phyloP scores from a whole-genome alignment of 1,284 basidiomycete species.

The Chalciporus sp. region DNA sequence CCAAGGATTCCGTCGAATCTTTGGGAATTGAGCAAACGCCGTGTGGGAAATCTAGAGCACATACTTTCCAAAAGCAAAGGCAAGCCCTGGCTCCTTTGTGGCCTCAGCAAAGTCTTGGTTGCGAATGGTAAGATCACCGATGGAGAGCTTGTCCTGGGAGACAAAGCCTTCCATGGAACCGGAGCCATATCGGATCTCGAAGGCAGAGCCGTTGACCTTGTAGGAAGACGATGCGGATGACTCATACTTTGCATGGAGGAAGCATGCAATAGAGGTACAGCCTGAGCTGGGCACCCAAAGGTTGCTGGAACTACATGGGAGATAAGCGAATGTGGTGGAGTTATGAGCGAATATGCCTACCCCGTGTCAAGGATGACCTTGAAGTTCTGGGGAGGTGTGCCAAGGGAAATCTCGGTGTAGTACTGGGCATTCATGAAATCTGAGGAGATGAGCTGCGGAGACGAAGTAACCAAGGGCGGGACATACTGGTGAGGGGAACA shows the following conservation, averaged over 20 bases:
- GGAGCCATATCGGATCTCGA: slow-evolving; percentile 95
- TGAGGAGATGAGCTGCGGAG: slow-evolving; percentile 20
- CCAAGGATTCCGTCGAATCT: slow-evolving; percentile 97
- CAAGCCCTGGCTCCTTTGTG: slow-evolving; percentile 94
- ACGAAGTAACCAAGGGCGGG: neutral
- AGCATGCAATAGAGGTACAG: slow-evolving; percentile 97
- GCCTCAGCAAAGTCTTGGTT: slow-evolving; percentile 95
- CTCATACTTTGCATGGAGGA: slow-evolving; percentile 95
- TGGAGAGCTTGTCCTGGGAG: slow-evolving; percentile 81
- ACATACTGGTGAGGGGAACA: slow-evolving; percentile 90
- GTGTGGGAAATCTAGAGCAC: slow-evolving; percentile 38
- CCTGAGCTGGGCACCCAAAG: slow-evolving; percentile 89
- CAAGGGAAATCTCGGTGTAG: slow-evolving; percentile 87
- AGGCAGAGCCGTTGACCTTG: slow-evolving; percentile 90
- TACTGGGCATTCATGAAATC: slow-evolving; percentile 99
- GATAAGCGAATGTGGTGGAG: neutral
- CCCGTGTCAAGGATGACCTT: slow-evolving; percentile 90
- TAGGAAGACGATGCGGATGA: slow-evolving; percentile 82
- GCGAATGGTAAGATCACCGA: slow-evolving; percentile 84
- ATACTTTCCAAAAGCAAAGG: slow-evolving; percentile 98
- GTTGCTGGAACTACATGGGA: slow-evolving; percentile 72
- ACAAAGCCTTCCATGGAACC: slow-evolving; percentile 98
- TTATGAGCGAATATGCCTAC: slow-evolving; percentile 33
- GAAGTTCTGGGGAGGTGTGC: slow-evolving; percentile 81
- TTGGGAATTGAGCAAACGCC: slow-evolving; percentile 4